Evolutionary conservation across 1,284 basidiomycete genomes (phyloP).

Genomic region (Schizopora paradoxa): DNA sequence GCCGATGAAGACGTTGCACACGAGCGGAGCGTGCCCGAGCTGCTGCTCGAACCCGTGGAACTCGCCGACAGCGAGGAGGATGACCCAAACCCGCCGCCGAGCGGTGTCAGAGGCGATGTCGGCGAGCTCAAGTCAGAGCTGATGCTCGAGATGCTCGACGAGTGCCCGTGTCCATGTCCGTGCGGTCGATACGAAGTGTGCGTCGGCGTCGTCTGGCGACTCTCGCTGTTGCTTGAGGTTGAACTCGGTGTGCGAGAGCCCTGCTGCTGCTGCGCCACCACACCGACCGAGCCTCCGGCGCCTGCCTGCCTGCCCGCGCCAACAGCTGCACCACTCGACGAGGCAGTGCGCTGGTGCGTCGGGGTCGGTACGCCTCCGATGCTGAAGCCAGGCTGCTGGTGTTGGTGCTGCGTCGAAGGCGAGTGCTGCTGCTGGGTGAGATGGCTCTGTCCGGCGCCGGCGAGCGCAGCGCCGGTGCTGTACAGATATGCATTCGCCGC

Average conservation of each 20-base stretch:
- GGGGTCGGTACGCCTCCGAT: too few species aligned
- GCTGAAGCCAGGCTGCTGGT: too few species aligned
- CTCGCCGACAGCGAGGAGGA: conserved; percentile 8
- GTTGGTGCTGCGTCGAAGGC: conserved; percentile 1
- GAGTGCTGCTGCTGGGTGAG: conserved; percentile 2
- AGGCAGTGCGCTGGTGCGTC: conserved; percentile 4
- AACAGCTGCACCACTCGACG: too few species aligned
- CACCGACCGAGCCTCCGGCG: too few species aligned
- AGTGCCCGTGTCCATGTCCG: too few species aligned
- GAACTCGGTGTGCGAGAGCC: conserved; percentile 1
- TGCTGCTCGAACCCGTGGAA: neutral
- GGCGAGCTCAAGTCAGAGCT: too few species aligned
- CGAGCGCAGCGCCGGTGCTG: conserved; percentile 9
- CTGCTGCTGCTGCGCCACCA: conserved; percentile 1
- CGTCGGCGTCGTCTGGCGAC: conserved; percentile 10
- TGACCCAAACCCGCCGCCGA: conserved; percentile 1
- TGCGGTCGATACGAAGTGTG: conserved; percentile 1
- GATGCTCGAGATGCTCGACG: too few species aligned
- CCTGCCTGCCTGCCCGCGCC: conserved; percentile 10
- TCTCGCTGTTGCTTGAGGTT: conserved; percentile 2
- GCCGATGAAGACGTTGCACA: too few species aligned
- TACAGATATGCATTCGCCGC: conserved; percentile 13
- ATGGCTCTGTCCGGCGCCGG: too few species aligned
- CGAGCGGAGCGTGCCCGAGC: neutral
- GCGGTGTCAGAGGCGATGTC: neutral